phyloP scores from a whole-genome alignment of 257 asterid species.

The Capsicum rhomboideum region DNA sequence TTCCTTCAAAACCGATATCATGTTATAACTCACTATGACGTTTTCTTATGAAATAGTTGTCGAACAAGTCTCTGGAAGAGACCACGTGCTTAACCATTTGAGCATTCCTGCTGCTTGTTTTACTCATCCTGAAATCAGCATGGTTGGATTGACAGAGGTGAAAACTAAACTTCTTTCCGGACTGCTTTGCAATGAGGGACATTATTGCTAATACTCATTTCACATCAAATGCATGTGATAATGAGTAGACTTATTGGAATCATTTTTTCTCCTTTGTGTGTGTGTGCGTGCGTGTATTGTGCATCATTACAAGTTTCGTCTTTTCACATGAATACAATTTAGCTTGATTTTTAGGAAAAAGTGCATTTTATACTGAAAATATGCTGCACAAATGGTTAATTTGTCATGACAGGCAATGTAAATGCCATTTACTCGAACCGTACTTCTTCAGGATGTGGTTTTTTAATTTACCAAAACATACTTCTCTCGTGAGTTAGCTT shows the following conservation, averaged over 20 bases:
- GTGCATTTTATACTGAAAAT: background rate
- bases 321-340: background rate
- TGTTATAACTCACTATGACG: constrained; percentile 10
- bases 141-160: constrained; percentile 98
- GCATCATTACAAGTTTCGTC: background rate
- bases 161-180: background rate
- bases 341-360: background rate
- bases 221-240: background rate
- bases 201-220: background rate
- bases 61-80: constrained; percentile 85
- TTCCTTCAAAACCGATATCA: background rate
- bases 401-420: background rate
- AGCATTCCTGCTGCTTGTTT: constrained; percentile 99
- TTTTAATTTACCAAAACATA: background rate
- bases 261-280: background rate
- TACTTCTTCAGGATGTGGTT: background rate
- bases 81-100: constrained; percentile 83
- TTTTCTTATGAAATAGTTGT: constrained; percentile 46
- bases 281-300: background rate
- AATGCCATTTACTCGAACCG: background rate
- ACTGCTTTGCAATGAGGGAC: background rate
- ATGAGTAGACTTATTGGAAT: background rate
- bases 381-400: background rate
- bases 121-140: constrained; percentile 98
- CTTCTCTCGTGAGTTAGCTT: background rate